Evolutionary conservation across 768 basidiomycete species (phyloP).

Genomic region (Phlegmacium glaucopus): DNA sequence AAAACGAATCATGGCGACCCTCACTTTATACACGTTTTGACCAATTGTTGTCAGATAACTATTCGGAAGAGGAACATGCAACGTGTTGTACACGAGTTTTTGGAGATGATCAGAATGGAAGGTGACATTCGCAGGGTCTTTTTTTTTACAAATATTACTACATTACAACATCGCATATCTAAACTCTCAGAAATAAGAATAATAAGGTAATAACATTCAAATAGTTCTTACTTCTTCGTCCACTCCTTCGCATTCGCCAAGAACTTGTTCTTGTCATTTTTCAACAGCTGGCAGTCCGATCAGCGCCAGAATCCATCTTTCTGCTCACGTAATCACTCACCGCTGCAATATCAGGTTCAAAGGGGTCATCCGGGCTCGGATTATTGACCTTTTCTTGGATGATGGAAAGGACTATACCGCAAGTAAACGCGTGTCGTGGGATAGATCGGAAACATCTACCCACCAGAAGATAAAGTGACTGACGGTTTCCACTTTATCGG

Average conservation of each 20-base stretch:
- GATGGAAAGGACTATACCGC: constrained; percentile 56
- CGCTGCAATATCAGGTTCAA: constrained; percentile 83
- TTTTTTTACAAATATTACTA: background rate
- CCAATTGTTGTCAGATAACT: constrained; percentile 26
- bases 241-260: constrained; percentile 74
- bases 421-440: background rate
- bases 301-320: background rate
- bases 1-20: constrained; percentile 63
- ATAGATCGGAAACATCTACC: constrained; percentile 13
- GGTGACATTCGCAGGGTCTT: constrained; percentile 25
- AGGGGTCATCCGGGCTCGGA: constrained; percentile 85
- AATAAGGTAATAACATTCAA: too few relatives aligned
- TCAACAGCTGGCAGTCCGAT: constrained; percentile 49
- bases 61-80: constrained; percentile 41
- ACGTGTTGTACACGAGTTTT: constrained; percentile 78
- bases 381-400: constrained; percentile 87
- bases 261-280: constrained; percentile 76
- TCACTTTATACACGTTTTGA: constrained; percentile 70
- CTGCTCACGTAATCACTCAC: constrained; percentile 38
- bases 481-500: constrained; percentile 79
- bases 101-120: constrained; percentile 29
- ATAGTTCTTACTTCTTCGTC: constrained; percentile 68
- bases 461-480: constrained; percentile 68
- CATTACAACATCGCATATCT: background rate
- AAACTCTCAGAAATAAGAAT: background rate